Evolutionary conservation across 257 asterid genomes (phyloP), one percentile per base, ranked within the genome.

Genomic region (Cruciata laevipes): DNA sequence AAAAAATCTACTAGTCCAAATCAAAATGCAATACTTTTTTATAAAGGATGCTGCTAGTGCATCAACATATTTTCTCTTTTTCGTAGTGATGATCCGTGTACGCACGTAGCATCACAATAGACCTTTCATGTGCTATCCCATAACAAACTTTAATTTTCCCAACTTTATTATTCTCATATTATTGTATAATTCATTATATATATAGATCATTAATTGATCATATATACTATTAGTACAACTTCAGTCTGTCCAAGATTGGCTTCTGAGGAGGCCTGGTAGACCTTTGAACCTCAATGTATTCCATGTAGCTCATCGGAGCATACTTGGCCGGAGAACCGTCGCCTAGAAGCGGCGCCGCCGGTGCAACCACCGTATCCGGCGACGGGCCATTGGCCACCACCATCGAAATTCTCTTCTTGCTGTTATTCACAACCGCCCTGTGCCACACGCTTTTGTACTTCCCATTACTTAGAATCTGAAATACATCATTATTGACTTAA

Each of bases 401-500:
- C 31, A 67, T 20, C 3, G 71, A n/a, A 49, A 81, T 70, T 72
- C 85, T 75, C 4, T 70, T 70, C 40, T 25, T 47, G 17, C 71
- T 57, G 6, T 21, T 44, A 8, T 81, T 78, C 71, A 81, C 83
- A 3, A 75, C 72, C 0, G 87, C 87, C 33, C 83, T 73, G 37
- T 83, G 87, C 74, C 44, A 69, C 60, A 69, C 76, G 58, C 83
- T 76, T 75, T 80, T 80, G 80, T 68, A 80, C 38, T 73, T 78
- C 59, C 85, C 85, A 16, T 83, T 83, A n/a, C 69, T 78, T 5
- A 81, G 65, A 24, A 79, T 75, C 83, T 79, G 66, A 57, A 8
- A 53, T 21, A n/a, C n/a, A n/a, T n/a, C n/a, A n/a, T n/a, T n/a
- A n/a, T n/a, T n/a, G n/a, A n/a, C n/a, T n/a, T n/a, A n/a, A n/a